A percentile compares a stretch with the other conserved stretches of the same genome.
Evolutionary conservation across 371 early-diverging fungal genomes (phyloP).

Genomic region (Mucor saturninus): DNA sequence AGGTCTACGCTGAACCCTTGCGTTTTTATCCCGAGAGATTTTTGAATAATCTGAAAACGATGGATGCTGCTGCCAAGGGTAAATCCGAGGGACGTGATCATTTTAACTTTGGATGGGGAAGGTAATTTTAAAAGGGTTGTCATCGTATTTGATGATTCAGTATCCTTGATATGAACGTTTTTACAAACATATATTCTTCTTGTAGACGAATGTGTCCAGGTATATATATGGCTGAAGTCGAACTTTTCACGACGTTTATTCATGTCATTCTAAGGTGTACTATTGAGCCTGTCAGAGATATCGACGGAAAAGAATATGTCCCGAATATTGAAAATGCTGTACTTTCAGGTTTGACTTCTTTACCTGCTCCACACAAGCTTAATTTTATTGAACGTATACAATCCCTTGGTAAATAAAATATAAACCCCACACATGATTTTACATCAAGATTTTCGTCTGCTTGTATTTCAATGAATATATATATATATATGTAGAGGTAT

Average conservation of each 20-base stretch:
- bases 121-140: neutral
- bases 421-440: no score
- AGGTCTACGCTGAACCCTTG: constrained; percentile 10
- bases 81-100: constrained; percentile 18
- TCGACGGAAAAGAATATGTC: neutral
- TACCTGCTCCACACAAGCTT: constrained; percentile 6
- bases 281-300: constrained; percentile 3
- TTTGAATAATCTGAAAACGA: constrained; percentile 13
- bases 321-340: neutral
- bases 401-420: no score
- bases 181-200: neutral
- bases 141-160: no score
- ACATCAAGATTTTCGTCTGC: no score
- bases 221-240: constrained; percentile 16
- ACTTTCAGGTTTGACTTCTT: neutral
- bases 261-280: neutral
- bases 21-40: constrained; percentile 26
- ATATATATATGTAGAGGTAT: no score
- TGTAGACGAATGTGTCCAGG: constrained; percentile 20
- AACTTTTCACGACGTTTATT: constrained; percentile 9
- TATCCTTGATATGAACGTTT: no score
- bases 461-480: no score
- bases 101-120: constrained; percentile 34
- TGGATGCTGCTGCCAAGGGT: constrained; percentile 22
- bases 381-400: neutral